Conservation (phyloP, 2,329 filamentous ascomycete genomes). For the Cladophialophora immunda region DNA sequence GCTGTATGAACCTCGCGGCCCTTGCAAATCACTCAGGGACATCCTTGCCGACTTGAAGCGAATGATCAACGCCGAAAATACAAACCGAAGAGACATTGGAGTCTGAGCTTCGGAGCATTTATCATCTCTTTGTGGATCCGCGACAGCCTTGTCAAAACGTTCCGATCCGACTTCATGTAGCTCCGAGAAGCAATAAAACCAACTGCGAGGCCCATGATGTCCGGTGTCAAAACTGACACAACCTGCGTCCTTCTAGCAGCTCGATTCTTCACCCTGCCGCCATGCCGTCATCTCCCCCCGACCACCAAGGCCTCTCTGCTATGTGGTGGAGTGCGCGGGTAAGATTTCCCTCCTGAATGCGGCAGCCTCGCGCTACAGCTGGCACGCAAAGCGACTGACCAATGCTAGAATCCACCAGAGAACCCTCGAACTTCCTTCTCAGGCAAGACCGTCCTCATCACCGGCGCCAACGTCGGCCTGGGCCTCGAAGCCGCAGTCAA, state of each 20-base stretch:
- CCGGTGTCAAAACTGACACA: not conserved
- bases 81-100: not conserved
- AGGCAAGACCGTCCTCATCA: constrained; percentile 46
- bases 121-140: not conserved
- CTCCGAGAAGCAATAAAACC: constrained; percentile 7
- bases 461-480: constrained; percentile 57
- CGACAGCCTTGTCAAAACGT: not conserved
- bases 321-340: constrained; percentile 33
- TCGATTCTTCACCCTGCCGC: not conserved
- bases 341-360: not conserved
- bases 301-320: constrained; percentile 13
- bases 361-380: not conserved
- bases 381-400: constrained; percentile 1
- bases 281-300: constrained; percentile 10
- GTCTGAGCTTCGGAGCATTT: not conserved
- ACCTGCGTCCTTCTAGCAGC: not conserved
- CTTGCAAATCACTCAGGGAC: constrained; percentile 11
- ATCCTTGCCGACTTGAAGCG: constrained; percentile 14
- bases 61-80: not conserved
- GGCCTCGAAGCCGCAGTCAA: constrained; percentile 56
- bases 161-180: not conserved
- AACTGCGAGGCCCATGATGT: not conserved
- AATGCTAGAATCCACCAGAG: constrained; percentile 20
- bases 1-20: constrained; percentile 19
- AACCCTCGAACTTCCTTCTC: constrained; percentile 27